phyloP scores from a whole-genome alignment of 768 basidiomycete species.

The Pleurotus tuoliensis region DNA sequence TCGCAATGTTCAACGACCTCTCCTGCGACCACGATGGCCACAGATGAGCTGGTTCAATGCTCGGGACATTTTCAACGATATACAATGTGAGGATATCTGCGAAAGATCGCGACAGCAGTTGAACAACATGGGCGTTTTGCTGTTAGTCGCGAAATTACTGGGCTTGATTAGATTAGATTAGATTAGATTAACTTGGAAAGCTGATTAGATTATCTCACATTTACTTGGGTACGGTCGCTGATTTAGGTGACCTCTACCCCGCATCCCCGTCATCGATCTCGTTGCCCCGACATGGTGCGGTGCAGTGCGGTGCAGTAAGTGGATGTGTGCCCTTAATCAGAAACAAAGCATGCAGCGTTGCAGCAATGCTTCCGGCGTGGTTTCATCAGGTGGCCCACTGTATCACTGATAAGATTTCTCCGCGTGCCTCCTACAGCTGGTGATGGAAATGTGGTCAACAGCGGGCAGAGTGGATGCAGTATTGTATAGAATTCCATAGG shows the following conservation, averaged over 20 bases:
- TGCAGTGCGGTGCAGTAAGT: neutral
- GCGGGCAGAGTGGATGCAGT: constrained; percentile 2
- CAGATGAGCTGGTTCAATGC: no score
- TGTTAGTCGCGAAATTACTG: neutral
- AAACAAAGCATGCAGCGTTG: neutral
- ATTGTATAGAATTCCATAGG: neutral
- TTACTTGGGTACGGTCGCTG: neutral
- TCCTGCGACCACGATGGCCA: no score
- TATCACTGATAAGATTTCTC: constrained; percentile 8
- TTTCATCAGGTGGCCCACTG: constrained; percentile 1
- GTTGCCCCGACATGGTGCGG: neutral
- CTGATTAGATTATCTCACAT: constrained; percentile 1
- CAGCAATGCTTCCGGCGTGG: neutral
- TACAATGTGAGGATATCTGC: neutral
- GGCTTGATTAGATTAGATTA: neutral
- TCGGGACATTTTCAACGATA: no score
- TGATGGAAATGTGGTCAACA: neutral
- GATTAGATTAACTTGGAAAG: neutral
- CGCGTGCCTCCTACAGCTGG: neutral
- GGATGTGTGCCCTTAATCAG: neutral
- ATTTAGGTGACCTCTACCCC: neutral
- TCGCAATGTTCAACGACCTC: no score
- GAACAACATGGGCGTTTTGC: neutral
- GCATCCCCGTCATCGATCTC: neutral
- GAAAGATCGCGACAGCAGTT: no score